Evolutionary conservation across 768 basidiomycete species (phyloP), one percentile per base, ranked within the genome.

Genomic region (Steccherinum ochraceum): DNA sequence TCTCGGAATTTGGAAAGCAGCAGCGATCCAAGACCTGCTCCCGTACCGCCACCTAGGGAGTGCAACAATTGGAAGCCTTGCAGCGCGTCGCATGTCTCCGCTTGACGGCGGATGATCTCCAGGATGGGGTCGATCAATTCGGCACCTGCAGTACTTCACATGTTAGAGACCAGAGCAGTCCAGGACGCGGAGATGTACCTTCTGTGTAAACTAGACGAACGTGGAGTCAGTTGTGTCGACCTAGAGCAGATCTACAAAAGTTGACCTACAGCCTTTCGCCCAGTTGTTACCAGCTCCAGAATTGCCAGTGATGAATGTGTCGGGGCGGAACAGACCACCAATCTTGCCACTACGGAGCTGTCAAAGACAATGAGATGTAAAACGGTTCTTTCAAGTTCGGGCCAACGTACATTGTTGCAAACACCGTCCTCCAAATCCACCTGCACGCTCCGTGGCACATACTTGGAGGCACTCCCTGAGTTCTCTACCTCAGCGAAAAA

Each of bases 31-130:
- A 94, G 67, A 16, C 93, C 93, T 20, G 92, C 82, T 30, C 92
- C 93, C 2, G 89, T 94, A 30, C 93, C 93, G 53, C 93, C 93
- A 27, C 93, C 93, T 16, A 98, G 79, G 16, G 93, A 92, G 56
- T 95, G 92, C 10, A 93, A 67, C 44, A 93, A 66, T 59, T 94
- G 92, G 62, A 94, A 92, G 0, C 94, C 94, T 71, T 98, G 94
- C 18, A 97, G 72, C 7, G 83, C 79, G 39, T 98, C 92, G 58
- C 88, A 89, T 1, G 71, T 64, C 64, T 97, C 94, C 2, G 86
- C 74, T 64, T 95, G 88, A 59, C 73, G 80, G 56, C 94, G 78
- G 7, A 92, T 59, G n/a, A 83, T 74, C 41, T 93, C 94, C 55
- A 92, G 68, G 49, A 95, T 81, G n/a, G 78, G 71, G 43, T 94